These are phyloP conservation scores for Selenicereus undatus DNA, from an alignment of 148 eudicot genomes.

Conservation along the genomic window DNA sequence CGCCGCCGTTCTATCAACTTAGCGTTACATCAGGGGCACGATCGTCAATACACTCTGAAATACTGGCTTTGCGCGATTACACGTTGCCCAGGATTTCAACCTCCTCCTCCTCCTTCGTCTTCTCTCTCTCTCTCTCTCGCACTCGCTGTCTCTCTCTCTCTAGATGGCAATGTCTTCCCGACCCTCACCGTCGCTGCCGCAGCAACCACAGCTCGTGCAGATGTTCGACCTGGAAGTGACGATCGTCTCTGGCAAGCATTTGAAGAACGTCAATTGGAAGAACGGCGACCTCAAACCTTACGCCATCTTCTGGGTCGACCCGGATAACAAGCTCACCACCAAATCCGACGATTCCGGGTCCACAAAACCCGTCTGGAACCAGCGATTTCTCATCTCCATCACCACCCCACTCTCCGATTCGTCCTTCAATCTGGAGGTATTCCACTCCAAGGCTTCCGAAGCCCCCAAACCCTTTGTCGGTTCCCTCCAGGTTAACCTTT, in stretches of 20 bases:
- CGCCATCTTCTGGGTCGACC: slow-evolving; percentile 73
- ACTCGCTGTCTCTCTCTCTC: slow-evolving; percentile 6
- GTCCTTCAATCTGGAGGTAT: slow-evolving; percentile 52
- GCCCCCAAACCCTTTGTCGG: slow-evolving; percentile 72
- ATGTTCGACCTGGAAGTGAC: slow-evolving; percentile 50
- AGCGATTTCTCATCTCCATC: slow-evolving; percentile 54
- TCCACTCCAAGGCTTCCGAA: slow-evolving; percentile 74
- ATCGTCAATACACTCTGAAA: neutral
- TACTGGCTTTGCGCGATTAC: neutral
- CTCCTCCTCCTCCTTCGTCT: no score
- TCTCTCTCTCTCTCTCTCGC: neutral
- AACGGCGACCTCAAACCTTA: slow-evolving; percentile 71
- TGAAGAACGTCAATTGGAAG: slow-evolving; percentile 88
- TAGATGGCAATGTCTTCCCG: slow-evolving; percentile 13
- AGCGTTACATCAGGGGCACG: neutral
- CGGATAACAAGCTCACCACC: slow-evolving; percentile 67
- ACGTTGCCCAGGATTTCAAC: neutral
- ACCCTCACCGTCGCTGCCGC: slow-evolving; percentile 29
- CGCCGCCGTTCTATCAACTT: neutral
- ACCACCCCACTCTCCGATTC: slow-evolving; percentile 33
- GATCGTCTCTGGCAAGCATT: slow-evolving; percentile 73
- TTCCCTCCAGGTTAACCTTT: slow-evolving; percentile 38
- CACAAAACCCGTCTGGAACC: slow-evolving; percentile 85
- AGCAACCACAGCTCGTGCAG: slow-evolving; percentile 19
- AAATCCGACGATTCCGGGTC: slow-evolving; percentile 63